Base-by-base conservation (phyloP, 2,329 filamentous ascomycete genomes). In the Juglanconis juglandina region DNA sequence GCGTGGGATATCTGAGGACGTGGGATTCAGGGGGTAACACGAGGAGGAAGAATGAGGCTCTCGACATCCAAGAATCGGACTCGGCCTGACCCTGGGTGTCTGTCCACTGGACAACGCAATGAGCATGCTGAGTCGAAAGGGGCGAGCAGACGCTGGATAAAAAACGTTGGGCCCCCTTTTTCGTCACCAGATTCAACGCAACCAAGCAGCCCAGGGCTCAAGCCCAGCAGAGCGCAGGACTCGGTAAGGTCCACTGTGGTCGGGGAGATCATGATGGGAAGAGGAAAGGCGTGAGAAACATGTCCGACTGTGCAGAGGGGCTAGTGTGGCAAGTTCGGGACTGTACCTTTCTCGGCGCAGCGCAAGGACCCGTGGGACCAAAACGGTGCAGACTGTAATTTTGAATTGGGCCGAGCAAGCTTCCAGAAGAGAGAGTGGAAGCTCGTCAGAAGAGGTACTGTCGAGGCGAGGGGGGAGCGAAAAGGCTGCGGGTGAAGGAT, bases 371-470 rank as follows among this genome's bases (percentile, higher is more conserved):
- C 58, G 58, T 58, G 58, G 54, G 58, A 24, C 54, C 54, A 41
- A 58, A 11, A 8, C 32, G 50, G 30, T 62, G 53, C 57, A 57
- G 57, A 50, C 48, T 51, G 48, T 41, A 60, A 59, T 53, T 41
- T 56, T 53, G 41, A 11, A 13, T 42, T 35, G 17, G 34, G 32
- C 35, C 46, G 47, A 33, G 17, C 17, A 59, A 32, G 58, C 61
- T 61, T 63, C 61, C 61, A 63, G 58, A 63, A 61, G 37, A 49
- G 58, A 53, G 51, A 41, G 54, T 60, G 50, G 56, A 62, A 59
- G 60, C 39, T 53, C 30, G 51, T 48, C 56, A 51, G 46, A 58
- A 50, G 41, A 47, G 35, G 17, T 4, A 42, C 49, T 37, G 17
- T 53, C 35, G 57, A 49, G 34, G 41, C 35, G 33, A 44, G 14